phyloP scores from a whole-genome alignment of 2,329 filamentous ascomycete species.

The Ramularia collo-cygni region DNA sequence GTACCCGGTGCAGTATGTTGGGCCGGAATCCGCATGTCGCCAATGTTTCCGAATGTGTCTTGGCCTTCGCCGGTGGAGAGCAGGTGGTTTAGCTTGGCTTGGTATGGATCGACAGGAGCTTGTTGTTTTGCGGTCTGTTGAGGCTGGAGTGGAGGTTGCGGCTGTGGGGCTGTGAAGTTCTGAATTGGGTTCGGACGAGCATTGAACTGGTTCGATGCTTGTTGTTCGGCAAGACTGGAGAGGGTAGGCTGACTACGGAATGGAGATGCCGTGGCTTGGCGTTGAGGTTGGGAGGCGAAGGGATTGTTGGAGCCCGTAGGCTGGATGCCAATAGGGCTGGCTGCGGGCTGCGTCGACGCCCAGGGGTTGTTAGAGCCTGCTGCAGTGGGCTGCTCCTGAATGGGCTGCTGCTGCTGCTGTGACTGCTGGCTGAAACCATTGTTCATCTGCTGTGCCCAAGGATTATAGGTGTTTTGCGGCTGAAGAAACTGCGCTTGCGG shows the following conservation, averaged over 20 bases:
- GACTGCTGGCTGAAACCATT: constrained; percentile 51
- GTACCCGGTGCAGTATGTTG: constrained; percentile 95
- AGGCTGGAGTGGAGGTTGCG: constrained; percentile 29
- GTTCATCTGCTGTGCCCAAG: constrained; percentile 34
- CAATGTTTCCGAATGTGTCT: constrained; percentile 97
- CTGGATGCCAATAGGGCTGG: constrained; percentile 65
- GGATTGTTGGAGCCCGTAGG: constrained; percentile 97
- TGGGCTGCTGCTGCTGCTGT: constrained; percentile 47
- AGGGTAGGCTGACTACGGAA: constrained; percentile 64
- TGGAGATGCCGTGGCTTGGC: constrained; percentile 45
- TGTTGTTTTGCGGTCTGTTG: constrained; percentile 41
- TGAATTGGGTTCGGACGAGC: constrained; percentile 42
- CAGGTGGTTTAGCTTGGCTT: constrained; percentile 75
- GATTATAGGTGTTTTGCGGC: constrained; percentile 54
- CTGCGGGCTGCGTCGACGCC: constrained; percentile 53
- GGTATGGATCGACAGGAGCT: constrained; percentile 48
- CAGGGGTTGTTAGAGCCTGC: constrained; percentile 93
- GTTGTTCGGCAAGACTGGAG: constrained; percentile 73
- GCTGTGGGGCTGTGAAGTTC: constrained; percentile 41
- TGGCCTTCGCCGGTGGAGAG: constrained; percentile 83
- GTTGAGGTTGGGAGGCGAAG: constrained; percentile 67
- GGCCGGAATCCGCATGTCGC: constrained; percentile 86
- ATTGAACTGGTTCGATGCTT: constrained; percentile 60
- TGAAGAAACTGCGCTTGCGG: constrained; percentile 48
- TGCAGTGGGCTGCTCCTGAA: constrained; percentile 53